Evolutionary conservation across 768 basidiomycete species (phyloP), one percentile per base, ranked within the genome.

Genomic region (Infundibulicybe gibba): DNA sequence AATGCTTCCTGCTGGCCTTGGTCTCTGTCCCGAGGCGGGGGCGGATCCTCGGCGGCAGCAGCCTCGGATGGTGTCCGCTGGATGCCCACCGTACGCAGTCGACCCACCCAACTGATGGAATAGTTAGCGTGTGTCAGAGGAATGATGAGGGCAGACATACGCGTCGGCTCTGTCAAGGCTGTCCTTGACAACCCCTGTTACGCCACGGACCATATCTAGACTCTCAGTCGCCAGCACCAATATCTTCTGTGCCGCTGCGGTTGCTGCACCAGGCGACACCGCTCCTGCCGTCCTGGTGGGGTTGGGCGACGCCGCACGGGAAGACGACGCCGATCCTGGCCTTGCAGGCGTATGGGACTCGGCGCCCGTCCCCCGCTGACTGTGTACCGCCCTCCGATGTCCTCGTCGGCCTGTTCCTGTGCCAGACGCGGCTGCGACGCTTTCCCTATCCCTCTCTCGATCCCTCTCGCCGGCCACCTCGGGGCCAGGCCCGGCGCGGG

Each of bases 131-230:
- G 41, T 40, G 21, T 44, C 44, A 41, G 20, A 21, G 32, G 44
- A 12, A 30, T 48, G 50, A 51, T 40, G 31, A 50, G 34, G 42
- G 21, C n/a, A 48, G 6, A 78, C 84, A 38, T 63, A 91, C 81
- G 86, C 79, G 61, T 94, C 93, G 25, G 92, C 93, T 45, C 85
- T 74, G 61, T 94, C 91, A 63, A 94, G 69, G 51, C 84, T 89
- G 50, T 94, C 93, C 57, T 83, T 86, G 50, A 94, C 87, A 17
- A 94, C 90, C 3, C 80, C 76, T n/a, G 90, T 90, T 21, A 94
- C 90, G 21, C 88, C 82, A 21, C 85, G 74, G 75, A 95, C 83
- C 90, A 94, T 94, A 59, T 95, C 92, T 63, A 95, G 59, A 59
- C 91, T 93, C 70, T 95, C 94, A 12, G 87, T 87, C 11, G 93